Evolutionary conservation across 1,284 basidiomycete species (phyloP), one percentile per base, ranked within the genome.

Genomic region (Grifola frondosa): DNA sequence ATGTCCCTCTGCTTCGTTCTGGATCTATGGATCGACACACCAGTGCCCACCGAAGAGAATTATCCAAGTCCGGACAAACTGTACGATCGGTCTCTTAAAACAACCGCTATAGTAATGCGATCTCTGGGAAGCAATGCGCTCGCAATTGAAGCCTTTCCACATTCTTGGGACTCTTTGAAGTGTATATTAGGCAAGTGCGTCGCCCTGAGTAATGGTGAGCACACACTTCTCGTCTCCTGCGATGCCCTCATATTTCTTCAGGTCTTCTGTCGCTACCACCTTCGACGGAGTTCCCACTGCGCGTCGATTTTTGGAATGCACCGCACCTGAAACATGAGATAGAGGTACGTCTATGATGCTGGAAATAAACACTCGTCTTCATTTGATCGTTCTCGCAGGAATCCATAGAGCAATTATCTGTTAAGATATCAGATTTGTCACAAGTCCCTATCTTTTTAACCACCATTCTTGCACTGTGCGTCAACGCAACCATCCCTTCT

Each of bases 1-100:
- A 58, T 84, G 5, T 70, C 71, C 23, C 67, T 86, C 23, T 77
- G 74, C 50, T 58, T 69, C 37, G 69, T 71, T 2, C 63, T 86
- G 32, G 80, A 83, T 46, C 58, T 71, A 13, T 88, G 85, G 80
- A 59, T 71, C 28, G 74, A 77, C 30, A 63, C 66, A 16, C 64
- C 69, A 24, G 63, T 69, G 16, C 53, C 63, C 10, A 52, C 44
- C 17, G 54, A 70, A 24, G 61, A 58, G 9, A 69, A 59, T n/a
- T 62, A 71, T 38, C 59, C 63, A 23, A 64, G 64, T 21, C 74
- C 76, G 1, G 57, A 59, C 4, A 62, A 62, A 5, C 52, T 80
- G 22, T 66, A 66, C 40, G 54, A 58, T 9, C n/a, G n/a, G n/a
- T n/a, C n/a, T n/a, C n/a, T n/a, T n/a, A 67, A 65, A 42, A 66